Conservation (phyloP, 495 filamentous ascomycete genomes). For the Xylaria longipes region DNA sequence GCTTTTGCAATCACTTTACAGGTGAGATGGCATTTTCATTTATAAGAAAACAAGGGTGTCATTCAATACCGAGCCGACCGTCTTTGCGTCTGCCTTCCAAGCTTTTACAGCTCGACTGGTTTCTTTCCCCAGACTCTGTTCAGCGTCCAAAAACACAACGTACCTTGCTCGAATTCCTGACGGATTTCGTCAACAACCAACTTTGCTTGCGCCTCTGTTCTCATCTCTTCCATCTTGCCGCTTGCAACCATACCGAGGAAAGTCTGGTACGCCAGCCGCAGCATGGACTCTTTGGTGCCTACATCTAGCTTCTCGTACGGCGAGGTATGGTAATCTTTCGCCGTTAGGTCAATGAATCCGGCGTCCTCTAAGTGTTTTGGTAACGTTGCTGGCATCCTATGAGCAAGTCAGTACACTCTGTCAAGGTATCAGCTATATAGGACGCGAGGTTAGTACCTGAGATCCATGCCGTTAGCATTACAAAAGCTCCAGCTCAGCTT, state of each 20-base stretch:
- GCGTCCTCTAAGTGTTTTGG: slow-evolving; percentile 14
- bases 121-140: slow-evolving; percentile 18
- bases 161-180: slow-evolving; percentile 19
- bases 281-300: slow-evolving; percentile 22
- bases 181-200: slow-evolving; percentile 12
- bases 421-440: neutral
- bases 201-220: slow-evolving; percentile 12
- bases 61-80: neutral
- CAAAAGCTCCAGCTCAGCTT: slow-evolving; percentile 11
- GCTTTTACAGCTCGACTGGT: neutral
- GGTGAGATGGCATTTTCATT: neutral
- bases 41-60: neutral
- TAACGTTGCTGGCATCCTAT: slow-evolving; percentile 19
- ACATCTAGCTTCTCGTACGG: neutral
- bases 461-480: slow-evolving; percentile 11
- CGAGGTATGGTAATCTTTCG: slow-evolving; percentile 15
- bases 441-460: neutral
- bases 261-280: slow-evolving; percentile 6
- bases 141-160: slow-evolving; percentile 13
- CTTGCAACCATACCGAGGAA: slow-evolving; percentile 19
- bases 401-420: neutral
- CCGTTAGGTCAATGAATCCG: slow-evolving; percentile 3
- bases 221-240: slow-evolving; percentile 17
- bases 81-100: neutral
- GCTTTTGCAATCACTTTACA: neutral